Conservation (phyloP, 2,329 filamentous ascomycete genomes). For the Hymenotorrendiella dingleyae region DNA sequence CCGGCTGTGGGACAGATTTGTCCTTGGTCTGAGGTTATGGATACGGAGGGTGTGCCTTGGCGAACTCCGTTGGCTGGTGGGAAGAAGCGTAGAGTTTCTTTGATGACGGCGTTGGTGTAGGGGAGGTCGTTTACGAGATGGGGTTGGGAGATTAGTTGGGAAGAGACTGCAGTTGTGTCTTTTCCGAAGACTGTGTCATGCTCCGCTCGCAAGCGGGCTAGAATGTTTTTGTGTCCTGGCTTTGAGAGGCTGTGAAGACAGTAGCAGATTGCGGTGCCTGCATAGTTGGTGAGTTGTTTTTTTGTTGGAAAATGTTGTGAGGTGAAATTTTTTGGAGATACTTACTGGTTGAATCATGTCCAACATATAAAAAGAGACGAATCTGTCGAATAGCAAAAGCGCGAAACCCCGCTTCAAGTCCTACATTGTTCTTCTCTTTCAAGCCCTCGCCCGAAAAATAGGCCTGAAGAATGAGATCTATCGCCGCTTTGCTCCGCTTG, state of each 20-base stretch:
- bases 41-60: not conserved
- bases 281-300: no score
- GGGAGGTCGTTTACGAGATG: not conserved
- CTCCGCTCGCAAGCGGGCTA: not conserved
- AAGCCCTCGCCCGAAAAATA: slow-evolving; percentile 8
- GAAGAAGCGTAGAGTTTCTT: not conserved
- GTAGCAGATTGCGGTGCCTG: not conserved
- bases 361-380: not conserved
- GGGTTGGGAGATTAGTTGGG: not conserved
- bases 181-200: not conserved
- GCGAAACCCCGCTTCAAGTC: not conserved
- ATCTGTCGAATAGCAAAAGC: not conserved
- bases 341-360: not conserved
- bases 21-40: not conserved
- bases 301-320: no score
- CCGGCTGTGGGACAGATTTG: not conserved
- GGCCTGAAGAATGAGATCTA: slow-evolving; percentile 16
- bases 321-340: no score
- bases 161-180: not conserved
- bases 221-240: not conserved
- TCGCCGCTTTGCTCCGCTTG: slow-evolving; percentile 10
- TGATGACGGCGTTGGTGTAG: not conserved
- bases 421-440: not conserved
- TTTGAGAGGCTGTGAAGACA: not conserved
- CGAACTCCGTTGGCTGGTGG: not conserved